These are phyloP conservation scores for Phaeodactylum tricornutum DNA, from an alignment of 108 stramenopile genomes.

Conservation along the genomic window DNA sequence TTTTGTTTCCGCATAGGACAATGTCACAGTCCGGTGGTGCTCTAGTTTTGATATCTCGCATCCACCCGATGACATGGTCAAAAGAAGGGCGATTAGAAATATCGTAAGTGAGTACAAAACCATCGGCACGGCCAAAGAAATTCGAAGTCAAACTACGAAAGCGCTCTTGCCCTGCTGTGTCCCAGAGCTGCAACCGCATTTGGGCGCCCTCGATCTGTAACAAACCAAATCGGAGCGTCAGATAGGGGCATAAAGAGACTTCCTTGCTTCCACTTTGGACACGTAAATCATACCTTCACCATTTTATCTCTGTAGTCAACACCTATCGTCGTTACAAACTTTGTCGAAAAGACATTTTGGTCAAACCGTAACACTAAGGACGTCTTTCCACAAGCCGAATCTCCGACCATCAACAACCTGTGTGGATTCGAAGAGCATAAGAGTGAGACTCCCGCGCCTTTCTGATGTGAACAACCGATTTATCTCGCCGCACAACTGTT, in stretches of 20 bases:
- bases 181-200: conserved; percentile 88
- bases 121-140: conserved; percentile 92
- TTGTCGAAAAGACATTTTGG: conserved; percentile 88
- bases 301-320: conserved; percentile 94
- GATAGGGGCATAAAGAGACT: background rate
- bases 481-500: too few relatives aligned
- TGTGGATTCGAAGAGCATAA: too few relatives aligned
- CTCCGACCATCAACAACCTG: conserved; percentile 84
- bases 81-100: conserved; percentile 82
- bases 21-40: conserved; percentile 87
- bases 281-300: conserved; percentile 54
- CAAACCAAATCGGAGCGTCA: background rate
- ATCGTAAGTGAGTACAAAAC: conserved; percentile 87
- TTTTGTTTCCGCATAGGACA: conserved; percentile 81
- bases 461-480: too few relatives aligned
- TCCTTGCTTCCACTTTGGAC: background rate
- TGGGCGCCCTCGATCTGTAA: conserved; percentile 77
- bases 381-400: conserved; percentile 84
- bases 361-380: conserved; percentile 81
- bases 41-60: conserved; percentile 83
- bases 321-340: conserved; percentile 90
- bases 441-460: too few relatives aligned
- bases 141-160: conserved; percentile 89
- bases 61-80: conserved; percentile 90
- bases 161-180: conserved; percentile 93